Conservation (phyloP, 306 rosid genomes). For the Geum urbanum region DNA sequence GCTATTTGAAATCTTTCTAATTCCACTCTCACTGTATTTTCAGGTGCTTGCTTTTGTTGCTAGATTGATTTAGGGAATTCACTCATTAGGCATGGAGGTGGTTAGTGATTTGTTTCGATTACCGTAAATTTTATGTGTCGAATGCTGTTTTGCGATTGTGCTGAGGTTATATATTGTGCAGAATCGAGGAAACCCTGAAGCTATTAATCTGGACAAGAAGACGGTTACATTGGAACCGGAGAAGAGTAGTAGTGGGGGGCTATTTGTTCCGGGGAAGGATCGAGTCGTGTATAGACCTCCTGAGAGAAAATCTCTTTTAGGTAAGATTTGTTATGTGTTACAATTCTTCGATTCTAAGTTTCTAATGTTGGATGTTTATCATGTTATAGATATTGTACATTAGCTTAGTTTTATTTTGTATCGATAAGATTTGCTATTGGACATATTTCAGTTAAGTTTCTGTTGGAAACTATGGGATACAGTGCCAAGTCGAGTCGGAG, state of each 20-base stretch:
- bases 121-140: no score
- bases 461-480: background rate
- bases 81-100: constrained; percentile 30
- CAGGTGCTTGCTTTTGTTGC: constrained; percentile 14
- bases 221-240: constrained; percentile 63
- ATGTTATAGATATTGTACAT: background rate
- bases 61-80: background rate
- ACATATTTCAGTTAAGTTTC: background rate
- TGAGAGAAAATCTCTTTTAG: constrained; percentile 68
- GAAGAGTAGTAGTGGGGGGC: constrained; percentile 45
- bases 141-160: background rate
- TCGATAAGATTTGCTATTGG: background rate
- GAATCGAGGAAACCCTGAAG: constrained; percentile 39
- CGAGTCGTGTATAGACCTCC: constrained; percentile 58
- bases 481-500: background rate
- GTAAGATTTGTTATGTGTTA: constrained; percentile 34
- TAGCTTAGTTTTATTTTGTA: no score
- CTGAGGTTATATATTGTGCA: constrained; percentile 28
- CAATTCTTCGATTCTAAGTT: background rate
- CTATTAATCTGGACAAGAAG: constrained; percentile 52
- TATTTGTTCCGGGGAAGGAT: constrained; percentile 78
- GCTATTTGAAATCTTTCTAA: background rate
- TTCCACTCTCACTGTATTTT: background rate
- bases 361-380: background rate
- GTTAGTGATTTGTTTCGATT: constrained; percentile 14